Conservation (phyloP, 2,329 filamentous ascomycete species). For the Alternaria dauci region DNA sequence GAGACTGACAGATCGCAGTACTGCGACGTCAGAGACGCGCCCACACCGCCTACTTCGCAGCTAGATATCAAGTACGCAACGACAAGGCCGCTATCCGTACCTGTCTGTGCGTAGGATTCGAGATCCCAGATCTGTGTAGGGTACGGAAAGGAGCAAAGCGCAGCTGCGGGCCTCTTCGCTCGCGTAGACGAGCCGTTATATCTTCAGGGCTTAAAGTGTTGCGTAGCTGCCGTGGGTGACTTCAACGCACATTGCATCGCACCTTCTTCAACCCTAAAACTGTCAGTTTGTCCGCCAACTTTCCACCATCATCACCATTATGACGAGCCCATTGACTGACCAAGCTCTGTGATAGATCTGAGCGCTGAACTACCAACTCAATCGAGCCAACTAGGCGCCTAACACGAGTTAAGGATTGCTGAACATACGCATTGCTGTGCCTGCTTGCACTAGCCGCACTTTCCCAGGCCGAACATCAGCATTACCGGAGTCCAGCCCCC, state of each 20-base stretch:
- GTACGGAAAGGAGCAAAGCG: conserved; percentile 50
- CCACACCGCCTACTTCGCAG: conserved; percentile 44
- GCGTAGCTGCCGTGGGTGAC: conserved; percentile 40
- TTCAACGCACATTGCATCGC: conserved; percentile 26
- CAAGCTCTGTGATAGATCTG: conserved; percentile 24
- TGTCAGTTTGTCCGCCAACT: conserved; percentile 19
- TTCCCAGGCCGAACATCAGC: conserved; percentile 31
- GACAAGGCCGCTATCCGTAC: conserved; percentile 34
- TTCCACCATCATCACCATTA: conserved; percentile 12
- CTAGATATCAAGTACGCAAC: conserved; percentile 35
- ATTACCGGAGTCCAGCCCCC: conserved; percentile 39
- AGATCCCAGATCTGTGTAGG: conserved; percentile 47
- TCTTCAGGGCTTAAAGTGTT: conserved; percentile 44
- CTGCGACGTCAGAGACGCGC: conserved; percentile 31
- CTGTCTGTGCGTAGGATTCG: conserved; percentile 48
- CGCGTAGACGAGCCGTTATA: conserved; percentile 42
- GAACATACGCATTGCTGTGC: conserved; percentile 41
- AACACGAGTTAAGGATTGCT: conserved; percentile 35
- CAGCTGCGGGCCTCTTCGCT: conserved; percentile 35
- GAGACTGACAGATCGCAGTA: conserved; percentile 47
- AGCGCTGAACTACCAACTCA: conserved; percentile 25
- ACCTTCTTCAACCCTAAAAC: conserved; percentile 16
- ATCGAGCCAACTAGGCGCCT: conserved; percentile 24
- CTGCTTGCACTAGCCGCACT: conserved; percentile 29
- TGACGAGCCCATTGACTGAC: conserved; percentile 28